Evolutionary conservation across 1,139 yeast genomes (phyloP), one percentile per base, ranked within the genome.

Genomic region (Meyerozyma carpophila): DNA sequence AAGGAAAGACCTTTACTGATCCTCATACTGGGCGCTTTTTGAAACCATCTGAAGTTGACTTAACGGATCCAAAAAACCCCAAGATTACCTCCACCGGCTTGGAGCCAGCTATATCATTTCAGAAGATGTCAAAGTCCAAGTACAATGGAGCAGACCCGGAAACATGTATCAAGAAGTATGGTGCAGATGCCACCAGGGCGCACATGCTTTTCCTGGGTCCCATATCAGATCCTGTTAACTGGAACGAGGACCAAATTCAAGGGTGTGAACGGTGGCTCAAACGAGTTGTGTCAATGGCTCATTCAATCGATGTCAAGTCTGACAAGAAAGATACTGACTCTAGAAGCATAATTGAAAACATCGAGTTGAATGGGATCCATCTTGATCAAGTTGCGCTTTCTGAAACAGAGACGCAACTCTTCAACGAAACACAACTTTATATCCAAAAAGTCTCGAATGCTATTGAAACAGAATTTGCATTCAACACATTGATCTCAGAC

Each of bases 101-200:
- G 40, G 50, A 56, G 0, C 88, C 96, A 0, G 48, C 49, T 0
- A 60, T 87, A 1, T 67, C 87, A 0, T 89, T 63, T 58, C 98
- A 93, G 58, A 93, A 93, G 59, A 93, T 93, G 98, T 90, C 98
- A 1, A 93, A 93, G 62, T 90, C 97, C 1, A 93, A 93, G 58
- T 81, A 81, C 57, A 93, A 93, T 57, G 98, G 98, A 13, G 96
- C 88, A 3, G 96, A 91, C 57, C 98, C 98, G 0, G 79, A 75
- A 1, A 78, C 76, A 45, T 86, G 93, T 52, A 90, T 93, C 27
- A 60, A 58, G n/a, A 72, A 70, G 39, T 88, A 88, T 61, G 98
- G 98, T 3, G 91, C 97, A 1, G 98, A 93, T 68, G 91, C 96
- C 0, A 86, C 93, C 0, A 75, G 98, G 49, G 98, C 98, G 0